A percentile compares a stretch with the other conserved stretches of the same genome.
phyloP scores from a whole-genome alignment of 2,329 filamentous ascomycete species.

The Dryadomyces quercus-mongolicae region DNA sequence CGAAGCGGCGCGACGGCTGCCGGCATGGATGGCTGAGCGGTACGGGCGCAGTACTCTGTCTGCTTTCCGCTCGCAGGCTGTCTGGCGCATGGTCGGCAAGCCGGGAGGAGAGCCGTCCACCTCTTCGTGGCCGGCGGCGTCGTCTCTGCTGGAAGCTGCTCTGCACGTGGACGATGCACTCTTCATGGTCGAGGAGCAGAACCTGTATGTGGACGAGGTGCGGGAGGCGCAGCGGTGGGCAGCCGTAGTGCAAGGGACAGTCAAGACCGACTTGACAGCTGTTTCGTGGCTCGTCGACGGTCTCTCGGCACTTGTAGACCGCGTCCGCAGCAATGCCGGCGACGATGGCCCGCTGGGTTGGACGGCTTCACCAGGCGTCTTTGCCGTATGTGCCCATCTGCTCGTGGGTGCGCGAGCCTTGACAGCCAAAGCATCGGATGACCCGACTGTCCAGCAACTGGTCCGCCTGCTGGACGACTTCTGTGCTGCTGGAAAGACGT shows the following conservation, averaged over 20 bases:
- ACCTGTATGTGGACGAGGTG: constrained; percentile 80
- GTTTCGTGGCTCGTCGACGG: constrained; percentile 40
- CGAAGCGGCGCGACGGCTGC: constrained; percentile 32
- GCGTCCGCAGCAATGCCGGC: constrained; percentile 14
- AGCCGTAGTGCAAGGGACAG: constrained; percentile 25
- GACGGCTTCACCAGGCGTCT: constrained; percentile 56
- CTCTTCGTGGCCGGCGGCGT: constrained; percentile 18
- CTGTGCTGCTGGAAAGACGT: not conserved
- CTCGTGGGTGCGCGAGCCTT: constrained; percentile 27
- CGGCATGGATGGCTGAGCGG: constrained; percentile 26
- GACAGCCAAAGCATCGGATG: not conserved
- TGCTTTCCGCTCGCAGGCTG: constrained; percentile 28
- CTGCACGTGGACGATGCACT: constrained; percentile 52
- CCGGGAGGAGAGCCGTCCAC: constrained; percentile 7
- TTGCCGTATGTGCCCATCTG: constrained; percentile 44
- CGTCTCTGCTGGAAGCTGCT: constrained; percentile 29
- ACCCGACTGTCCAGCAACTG: too few relatives aligned
- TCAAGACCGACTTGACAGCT: not conserved
- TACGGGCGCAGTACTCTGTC: constrained; percentile 18
- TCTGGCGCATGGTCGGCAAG: constrained; percentile 28
- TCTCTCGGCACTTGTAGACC: constrained; percentile 27
- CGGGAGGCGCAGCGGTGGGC: constrained; percentile 63
- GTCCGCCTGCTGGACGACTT: constrained; percentile 5
- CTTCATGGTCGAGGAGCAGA: constrained; percentile 85
- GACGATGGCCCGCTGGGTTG: constrained; percentile 60